These are phyloP conservation scores for Jackrogersella minutella DNA, from an alignment of 495 filamentous ascomycete species.

Conservation along the genomic window DNA sequence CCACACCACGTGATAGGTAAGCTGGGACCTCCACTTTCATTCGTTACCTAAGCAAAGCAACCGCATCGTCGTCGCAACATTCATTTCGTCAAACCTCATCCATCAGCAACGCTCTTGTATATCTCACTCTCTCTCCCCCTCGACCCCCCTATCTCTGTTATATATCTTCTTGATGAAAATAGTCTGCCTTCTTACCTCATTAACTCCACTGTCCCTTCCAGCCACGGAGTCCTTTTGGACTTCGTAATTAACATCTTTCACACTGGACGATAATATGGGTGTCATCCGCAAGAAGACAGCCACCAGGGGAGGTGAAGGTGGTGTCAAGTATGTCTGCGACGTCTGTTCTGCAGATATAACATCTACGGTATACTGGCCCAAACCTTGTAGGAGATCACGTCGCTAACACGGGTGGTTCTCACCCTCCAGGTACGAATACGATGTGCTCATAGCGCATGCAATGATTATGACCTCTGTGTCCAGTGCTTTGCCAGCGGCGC, in stretches of 20 bases:
- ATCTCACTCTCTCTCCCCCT: background rate
- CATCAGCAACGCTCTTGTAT: background rate
- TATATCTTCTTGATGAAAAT: no score
- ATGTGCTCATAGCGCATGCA: constrained; percentile 82
- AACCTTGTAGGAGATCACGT: constrained; percentile 2
- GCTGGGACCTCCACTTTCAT: no score
- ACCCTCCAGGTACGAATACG: constrained; percentile 83
- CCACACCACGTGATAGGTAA: no score
- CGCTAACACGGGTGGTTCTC: constrained; percentile 1
- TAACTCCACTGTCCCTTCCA: background rate
- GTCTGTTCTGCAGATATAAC: constrained; percentile 95
- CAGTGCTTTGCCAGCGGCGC: constrained; percentile 87
- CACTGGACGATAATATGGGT: constrained; percentile 69
- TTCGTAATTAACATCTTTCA: constrained; percentile 32
- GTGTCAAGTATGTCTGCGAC: constrained; percentile 95
- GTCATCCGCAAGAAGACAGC: constrained; percentile 97
- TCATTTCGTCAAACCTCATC: background rate
- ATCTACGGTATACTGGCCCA: constrained; percentile 70
- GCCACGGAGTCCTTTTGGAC: constrained; percentile 30
- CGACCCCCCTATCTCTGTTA: no score
- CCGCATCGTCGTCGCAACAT: background rate
- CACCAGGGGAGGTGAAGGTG: constrained; percentile 85
- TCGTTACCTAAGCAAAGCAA: background rate
- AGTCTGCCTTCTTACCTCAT: background rate
- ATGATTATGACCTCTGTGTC: constrained; percentile 97